Conservation (phyloP, 2,329 filamentous ascomycete species). For the Sclerotinia minor region DNA sequence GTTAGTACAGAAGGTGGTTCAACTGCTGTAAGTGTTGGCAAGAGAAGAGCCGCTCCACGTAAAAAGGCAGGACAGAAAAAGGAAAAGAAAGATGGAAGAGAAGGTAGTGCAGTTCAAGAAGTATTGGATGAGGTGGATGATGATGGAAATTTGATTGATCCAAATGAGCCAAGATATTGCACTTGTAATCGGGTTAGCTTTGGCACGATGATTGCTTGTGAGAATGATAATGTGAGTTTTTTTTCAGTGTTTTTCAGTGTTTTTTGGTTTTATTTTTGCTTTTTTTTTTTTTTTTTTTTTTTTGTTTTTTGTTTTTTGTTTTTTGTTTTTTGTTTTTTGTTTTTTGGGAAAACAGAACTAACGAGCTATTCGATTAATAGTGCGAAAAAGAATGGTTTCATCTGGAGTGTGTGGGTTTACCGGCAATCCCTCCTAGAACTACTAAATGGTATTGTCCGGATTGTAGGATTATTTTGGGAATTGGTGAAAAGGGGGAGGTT, state of each 20-base stretch:
- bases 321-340: slow-evolving; percentile 18
- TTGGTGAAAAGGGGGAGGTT: slow-evolving; percentile 64
- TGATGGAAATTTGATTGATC: slow-evolving; percentile 69
- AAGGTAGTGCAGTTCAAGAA: slow-evolving; percentile 50
- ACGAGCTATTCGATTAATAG: slow-evolving; percentile 44
- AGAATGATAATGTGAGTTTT: slow-evolving; percentile 69
- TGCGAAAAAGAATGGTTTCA: slow-evolving; percentile 88
- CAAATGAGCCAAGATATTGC: slow-evolving; percentile 75
- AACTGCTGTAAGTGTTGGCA: slow-evolving; percentile 64
- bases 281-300: too few relatives aligned
- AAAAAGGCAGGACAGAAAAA: slow-evolving; percentile 59
- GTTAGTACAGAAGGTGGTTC: slow-evolving; percentile 45
- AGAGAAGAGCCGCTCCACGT: slow-evolving; percentile 66
- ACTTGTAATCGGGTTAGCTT: slow-evolving; percentile 77
- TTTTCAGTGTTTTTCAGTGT: slow-evolving; percentile 8
- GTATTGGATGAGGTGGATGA: slow-evolving; percentile 62
- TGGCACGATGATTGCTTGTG: slow-evolving; percentile 81
- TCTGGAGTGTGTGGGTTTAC: slow-evolving; percentile 71
- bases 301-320: not conserved
- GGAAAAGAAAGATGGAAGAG: slow-evolving; percentile 42
- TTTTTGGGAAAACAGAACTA: not conserved
- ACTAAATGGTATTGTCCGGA: slow-evolving; percentile 86
- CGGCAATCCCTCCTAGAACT: slow-evolving; percentile 66
- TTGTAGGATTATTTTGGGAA: slow-evolving; percentile 63
- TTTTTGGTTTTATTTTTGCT: too few relatives aligned